Evolutionary conservation across 129 eudicot genomes (phyloP).

Genomic region (Flaveria sonorensis): DNA sequence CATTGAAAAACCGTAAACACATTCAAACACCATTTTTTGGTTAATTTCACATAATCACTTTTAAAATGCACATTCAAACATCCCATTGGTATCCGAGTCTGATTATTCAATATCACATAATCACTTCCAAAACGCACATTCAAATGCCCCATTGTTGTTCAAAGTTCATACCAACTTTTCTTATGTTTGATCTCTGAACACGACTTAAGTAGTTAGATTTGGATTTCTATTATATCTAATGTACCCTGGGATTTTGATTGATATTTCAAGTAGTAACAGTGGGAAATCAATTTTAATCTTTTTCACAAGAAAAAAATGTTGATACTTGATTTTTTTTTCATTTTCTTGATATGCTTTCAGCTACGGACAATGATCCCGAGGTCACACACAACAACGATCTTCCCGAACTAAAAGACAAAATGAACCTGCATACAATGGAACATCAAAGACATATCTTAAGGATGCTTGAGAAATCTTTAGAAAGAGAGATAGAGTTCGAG

Average conservation of each 20-base stretch:
- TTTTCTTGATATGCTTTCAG: constrained; percentile 38
- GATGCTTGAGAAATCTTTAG: constrained; percentile 91
- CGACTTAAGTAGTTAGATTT: too few species aligned
- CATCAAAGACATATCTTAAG: constrained; percentile 70
- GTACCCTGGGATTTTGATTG: not conserved
- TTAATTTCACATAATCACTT: too few species aligned
- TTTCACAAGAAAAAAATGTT: not conserved
- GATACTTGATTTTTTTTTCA: not conserved
- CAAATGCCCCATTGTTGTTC: too few species aligned
- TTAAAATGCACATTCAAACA: too few species aligned
- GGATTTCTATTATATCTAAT: not conserved
- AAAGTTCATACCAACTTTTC: too few species aligned
- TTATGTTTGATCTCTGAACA: too few species aligned
- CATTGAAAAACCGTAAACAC: not conserved
- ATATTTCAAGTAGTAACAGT: not conserved
- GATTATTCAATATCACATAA: too few species aligned
- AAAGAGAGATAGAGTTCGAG: constrained; percentile 79
- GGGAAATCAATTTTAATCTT: not conserved
- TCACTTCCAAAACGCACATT: too few species aligned
- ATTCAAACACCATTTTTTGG: not conserved
- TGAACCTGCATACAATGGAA: constrained; percentile 73
- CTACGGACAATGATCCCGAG: constrained; percentile 36
- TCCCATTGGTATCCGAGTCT: too few species aligned
- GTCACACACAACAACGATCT: constrained; percentile 26
- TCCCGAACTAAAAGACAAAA: constrained; percentile 49